Percentiles rank a stretch among this genome's conserved stretches.
These are phyloP conservation scores for Pseudogymnoascus sp. DNA, from an alignment of 2,329 filamentous ascomycete genomes.

Conservation along the genomic window DNA sequence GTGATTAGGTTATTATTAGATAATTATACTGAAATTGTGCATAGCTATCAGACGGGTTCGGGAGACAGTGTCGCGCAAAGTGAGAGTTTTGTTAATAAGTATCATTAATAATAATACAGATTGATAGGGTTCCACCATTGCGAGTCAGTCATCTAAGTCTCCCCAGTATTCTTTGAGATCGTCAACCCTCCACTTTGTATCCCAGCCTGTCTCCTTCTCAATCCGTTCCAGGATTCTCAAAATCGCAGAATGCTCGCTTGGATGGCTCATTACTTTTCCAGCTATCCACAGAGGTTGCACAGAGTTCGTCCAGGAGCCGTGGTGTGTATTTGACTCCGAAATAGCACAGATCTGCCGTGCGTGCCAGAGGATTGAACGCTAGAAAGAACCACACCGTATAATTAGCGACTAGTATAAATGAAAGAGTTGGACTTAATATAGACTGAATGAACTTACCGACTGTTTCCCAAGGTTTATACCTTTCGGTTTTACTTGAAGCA, in stretches of 20 bases:
- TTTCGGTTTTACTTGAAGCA: slow-evolving; percentile 31
- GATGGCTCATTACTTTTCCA: slow-evolving; percentile 47
- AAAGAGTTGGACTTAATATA: background rate
- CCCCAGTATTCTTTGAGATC: slow-evolving; percentile 39
- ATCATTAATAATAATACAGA: no score
- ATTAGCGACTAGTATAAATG: background rate
- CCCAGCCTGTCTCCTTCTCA: slow-evolving; percentile 48
- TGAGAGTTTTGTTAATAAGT: no score
- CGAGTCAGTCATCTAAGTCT: slow-evolving; percentile 10
- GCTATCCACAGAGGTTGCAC: slow-evolving; percentile 54
- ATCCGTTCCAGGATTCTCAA: slow-evolving; percentile 43
- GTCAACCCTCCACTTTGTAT: slow-evolving; percentile 45
- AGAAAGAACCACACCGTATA: slow-evolving; percentile 22
- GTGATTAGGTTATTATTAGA: no score
- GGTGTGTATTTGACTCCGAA: slow-evolving; percentile 48
- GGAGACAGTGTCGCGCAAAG: no score
- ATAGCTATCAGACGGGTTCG: no score
- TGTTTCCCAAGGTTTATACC: slow-evolving; percentile 22
- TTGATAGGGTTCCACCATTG: background rate
- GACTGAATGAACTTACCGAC: slow-evolving; percentile 20
- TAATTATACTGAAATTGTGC: no score
- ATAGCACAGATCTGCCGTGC: slow-evolving; percentile 51
- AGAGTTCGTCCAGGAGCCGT: slow-evolving; percentile 51
- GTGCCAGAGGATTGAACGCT: slow-evolving; percentile 45
- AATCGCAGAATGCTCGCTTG: slow-evolving; percentile 36